These are phyloP conservation scores for Alternaria longipes DNA, from an alignment of 2,329 filamentous ascomycete genomes.

Conservation along the genomic window DNA sequence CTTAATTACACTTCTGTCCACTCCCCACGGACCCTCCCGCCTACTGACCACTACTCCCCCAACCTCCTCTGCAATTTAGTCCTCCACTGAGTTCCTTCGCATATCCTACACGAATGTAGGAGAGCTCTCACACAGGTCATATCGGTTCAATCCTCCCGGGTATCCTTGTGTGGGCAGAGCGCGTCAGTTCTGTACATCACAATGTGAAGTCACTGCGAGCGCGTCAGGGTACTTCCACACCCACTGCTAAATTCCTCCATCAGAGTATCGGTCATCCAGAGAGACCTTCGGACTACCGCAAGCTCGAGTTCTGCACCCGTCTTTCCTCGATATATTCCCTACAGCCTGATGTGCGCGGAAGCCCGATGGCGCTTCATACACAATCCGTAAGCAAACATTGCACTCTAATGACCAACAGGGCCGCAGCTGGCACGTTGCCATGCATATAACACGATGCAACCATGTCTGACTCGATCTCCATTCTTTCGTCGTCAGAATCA, in stretches of 20 bases:
- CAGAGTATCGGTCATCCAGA: too few relatives aligned
- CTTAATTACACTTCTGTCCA: slow-evolving; percentile 25
- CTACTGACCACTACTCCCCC: slow-evolving; percentile 5
- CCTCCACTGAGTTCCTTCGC: background rate
- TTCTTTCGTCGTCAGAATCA: background rate
- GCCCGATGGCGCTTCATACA: background rate
- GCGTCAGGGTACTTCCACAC: background rate
- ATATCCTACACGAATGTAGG: background rate
- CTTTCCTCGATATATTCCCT: background rate
- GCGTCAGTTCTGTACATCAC: background rate
- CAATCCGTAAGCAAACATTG: background rate
- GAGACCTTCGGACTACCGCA: background rate
- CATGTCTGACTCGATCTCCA: background rate
- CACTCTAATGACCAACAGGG: background rate
- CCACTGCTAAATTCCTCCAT: background rate
- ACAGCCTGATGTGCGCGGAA: background rate
- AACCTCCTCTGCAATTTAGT: background rate
- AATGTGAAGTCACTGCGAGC: background rate
- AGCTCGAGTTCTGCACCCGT: background rate
- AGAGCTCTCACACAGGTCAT: background rate
- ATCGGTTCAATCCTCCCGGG: background rate
- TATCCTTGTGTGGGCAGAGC: background rate
- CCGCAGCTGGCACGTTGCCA: background rate
- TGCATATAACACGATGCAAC: background rate
- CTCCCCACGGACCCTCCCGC: slow-evolving; percentile 4